phyloP scores from a whole-genome alignment of 768 basidiomycete genomes.

The Russula abietina region DNA sequence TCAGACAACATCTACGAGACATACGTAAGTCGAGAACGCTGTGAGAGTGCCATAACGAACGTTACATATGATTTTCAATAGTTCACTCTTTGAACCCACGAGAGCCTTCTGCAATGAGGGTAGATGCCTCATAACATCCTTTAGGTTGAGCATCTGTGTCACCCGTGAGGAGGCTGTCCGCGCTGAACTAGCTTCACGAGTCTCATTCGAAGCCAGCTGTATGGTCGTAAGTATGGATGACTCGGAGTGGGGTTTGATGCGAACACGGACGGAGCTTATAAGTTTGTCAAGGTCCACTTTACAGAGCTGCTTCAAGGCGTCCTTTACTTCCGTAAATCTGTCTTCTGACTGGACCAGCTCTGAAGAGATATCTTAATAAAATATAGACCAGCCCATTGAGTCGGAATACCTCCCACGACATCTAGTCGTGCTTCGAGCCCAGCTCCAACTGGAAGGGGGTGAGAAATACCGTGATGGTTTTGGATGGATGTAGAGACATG shows the following conservation, averaged over 20 bases:
- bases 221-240: background rate
- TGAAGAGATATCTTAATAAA: constrained; percentile 29
- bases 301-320: constrained; percentile 63
- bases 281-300: constrained; percentile 88
- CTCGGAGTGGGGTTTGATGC: background rate
- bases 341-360: constrained; percentile 77
- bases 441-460: constrained; percentile 40
- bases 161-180: constrained; percentile 66
- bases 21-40: background rate
- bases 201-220: constrained; percentile 66
- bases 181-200: constrained; percentile 44
- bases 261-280: constrained; percentile 51
- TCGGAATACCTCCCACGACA: constrained; percentile 64
- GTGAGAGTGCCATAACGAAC: constrained; percentile 34
- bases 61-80: constrained; percentile 57
- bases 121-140: constrained; percentile 62
- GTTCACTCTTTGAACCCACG: constrained; percentile 46
- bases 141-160: constrained; percentile 72
- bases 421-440: constrained; percentile 80
- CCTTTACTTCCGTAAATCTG: constrained; percentile 57
- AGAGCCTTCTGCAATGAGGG: constrained; percentile 61
- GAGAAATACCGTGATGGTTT: background rate
- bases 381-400: background rate
- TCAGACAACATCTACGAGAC: constrained; percentile 63
- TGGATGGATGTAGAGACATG: constrained; percentile 27